Percentiles rank a stretch among this genome's conserved stretches.
Conservation (phyloP, 2,329 filamentous ascomycete genomes). For the Fusarium oxysporum region DNA sequence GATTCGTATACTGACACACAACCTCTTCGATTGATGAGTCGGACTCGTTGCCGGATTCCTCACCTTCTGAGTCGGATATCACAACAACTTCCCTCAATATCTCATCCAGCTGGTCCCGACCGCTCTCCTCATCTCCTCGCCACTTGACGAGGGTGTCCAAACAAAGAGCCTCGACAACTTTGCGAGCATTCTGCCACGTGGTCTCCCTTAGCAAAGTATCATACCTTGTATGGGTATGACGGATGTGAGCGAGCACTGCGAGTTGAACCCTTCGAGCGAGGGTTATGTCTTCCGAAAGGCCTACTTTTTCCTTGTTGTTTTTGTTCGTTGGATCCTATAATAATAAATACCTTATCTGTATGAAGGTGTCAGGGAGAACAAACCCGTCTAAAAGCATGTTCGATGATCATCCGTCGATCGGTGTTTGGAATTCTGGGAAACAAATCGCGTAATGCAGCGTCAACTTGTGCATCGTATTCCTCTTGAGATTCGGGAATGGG, state of each 20-base stretch:
- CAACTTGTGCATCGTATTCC: conserved; percentile 71
- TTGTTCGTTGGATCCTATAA: conserved; percentile 62
- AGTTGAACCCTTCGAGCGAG: conserved; percentile 73
- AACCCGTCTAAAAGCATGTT: conserved; percentile 73
- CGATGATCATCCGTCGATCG: conserved; percentile 71
- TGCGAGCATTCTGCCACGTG: conserved; percentile 69
- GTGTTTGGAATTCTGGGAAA: conserved; percentile 75
- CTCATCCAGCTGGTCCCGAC: conserved; percentile 74
- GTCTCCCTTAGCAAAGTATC: conserved; percentile 70
- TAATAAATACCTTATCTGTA: conserved; percentile 25
- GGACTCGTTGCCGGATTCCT: conserved; percentile 54
- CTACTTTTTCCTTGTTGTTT: conserved; percentile 67
- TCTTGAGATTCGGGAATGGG: conserved; percentile 69
- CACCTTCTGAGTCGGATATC: conserved; percentile 70
- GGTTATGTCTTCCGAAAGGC: conserved; percentile 65
- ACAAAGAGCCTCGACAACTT: conserved; percentile 69
- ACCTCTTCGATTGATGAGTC: conserved; percentile 49
- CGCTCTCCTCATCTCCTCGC: conserved; percentile 77
- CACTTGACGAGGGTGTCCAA: conserved; percentile 76
- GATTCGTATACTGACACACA: conserved; percentile 18
- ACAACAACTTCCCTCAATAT: conserved; percentile 75
- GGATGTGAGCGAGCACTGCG: conserved; percentile 74
- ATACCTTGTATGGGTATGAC: conserved; percentile 75
- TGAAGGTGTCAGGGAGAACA: conserved; percentile 38
- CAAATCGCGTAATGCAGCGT: conserved; percentile 70